These are phyloP conservation scores for Pythium myriotylum DNA, from an alignment of 352 stramenopile species.

Conservation along the genomic window DNA sequence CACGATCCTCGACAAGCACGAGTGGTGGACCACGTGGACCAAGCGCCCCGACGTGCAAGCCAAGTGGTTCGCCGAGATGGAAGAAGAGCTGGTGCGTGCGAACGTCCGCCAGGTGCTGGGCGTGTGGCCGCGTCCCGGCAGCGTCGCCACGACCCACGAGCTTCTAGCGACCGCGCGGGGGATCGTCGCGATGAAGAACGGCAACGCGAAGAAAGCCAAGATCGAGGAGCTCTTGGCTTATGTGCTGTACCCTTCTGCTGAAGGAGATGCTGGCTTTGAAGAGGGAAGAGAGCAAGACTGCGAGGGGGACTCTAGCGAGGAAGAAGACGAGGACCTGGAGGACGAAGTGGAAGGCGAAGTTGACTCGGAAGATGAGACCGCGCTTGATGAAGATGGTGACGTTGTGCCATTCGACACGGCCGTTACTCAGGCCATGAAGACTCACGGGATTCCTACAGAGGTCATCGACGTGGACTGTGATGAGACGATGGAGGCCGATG, in stretches of 20 bases:
- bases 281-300: conserved; percentile 3
- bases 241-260: conserved; percentile 24
- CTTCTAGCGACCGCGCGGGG: conserved; percentile 35
- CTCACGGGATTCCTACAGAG: not conserved
- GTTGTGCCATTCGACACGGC: conserved; percentile 21
- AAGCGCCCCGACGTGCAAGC: conserved; percentile 28
- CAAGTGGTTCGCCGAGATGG: conserved; percentile 43
- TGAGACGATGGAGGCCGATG: conserved; percentile 12
- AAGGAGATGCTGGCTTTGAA: conserved; percentile 13
- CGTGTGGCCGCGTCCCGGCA: conserved; percentile 1
- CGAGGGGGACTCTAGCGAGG: conserved; percentile 17
- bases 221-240: conserved; percentile 26
- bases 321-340: conserved; percentile 18
- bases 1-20: conserved; percentile 44
- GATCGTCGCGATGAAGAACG: not conserved
- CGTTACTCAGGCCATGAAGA: conserved; percentile 9
- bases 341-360: conserved; percentile 18
- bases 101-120: conserved; percentile 26
- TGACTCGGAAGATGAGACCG: conserved; percentile 22
- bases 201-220: conserved; percentile 1
- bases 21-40: conserved; percentile 47
- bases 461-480: conserved; percentile 1
- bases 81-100: conserved; percentile 26
- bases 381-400: conserved; percentile 15
- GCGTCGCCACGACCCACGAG: not conserved